phyloP scores from a whole-genome alignment of 1,284 basidiomycete species.

The Mrakiaceae sp. region DNA sequence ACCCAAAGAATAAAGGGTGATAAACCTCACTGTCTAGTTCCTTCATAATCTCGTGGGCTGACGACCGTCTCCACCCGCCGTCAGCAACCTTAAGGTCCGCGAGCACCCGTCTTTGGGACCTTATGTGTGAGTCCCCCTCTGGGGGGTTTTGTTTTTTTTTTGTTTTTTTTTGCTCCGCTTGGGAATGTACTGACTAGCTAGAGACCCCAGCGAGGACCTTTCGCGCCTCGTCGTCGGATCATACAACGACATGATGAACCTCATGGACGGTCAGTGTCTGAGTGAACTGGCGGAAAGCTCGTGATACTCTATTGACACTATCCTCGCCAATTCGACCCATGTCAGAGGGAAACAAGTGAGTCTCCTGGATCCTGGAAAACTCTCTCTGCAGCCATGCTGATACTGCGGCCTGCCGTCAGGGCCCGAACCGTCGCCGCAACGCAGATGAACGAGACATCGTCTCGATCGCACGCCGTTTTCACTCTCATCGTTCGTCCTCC shows the following conservation, averaged over 20 bases:
- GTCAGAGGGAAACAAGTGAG: conserved; percentile 75
- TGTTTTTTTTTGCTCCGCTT: no score
- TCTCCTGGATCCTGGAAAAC: not conserved
- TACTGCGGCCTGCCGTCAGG: conserved; percentile 16
- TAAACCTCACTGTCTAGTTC: not conserved
- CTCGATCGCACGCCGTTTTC: conserved; percentile 94
- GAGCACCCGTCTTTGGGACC: conserved; percentile 90
- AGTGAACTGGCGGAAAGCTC: no score
- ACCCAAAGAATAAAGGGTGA: conserved; percentile 77
- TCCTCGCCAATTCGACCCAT: no score
- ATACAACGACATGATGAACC: conserved; percentile 91
- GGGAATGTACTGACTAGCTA: no score
- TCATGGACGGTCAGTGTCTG: conserved; percentile 58
- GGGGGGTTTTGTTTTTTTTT: no score
- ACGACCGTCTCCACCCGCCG: not conserved
- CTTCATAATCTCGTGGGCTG: not conserved
- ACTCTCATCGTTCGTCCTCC: conserved; percentile 54
- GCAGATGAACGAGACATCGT: conserved; percentile 99
- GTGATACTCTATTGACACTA: no score
- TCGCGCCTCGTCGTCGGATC: conserved; percentile 73
- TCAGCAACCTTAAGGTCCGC: conserved; percentile 78
- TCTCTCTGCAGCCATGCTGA: not conserved
- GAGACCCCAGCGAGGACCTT: conserved; percentile 54
- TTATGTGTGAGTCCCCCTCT: conserved; percentile 48
- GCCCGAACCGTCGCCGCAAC: conserved; percentile 95